Evolutionary conservation across 495 filamentous ascomycete species (phyloP), one percentile per base, ranked within the genome.

Genomic region (Neurospora sp.): DNA sequence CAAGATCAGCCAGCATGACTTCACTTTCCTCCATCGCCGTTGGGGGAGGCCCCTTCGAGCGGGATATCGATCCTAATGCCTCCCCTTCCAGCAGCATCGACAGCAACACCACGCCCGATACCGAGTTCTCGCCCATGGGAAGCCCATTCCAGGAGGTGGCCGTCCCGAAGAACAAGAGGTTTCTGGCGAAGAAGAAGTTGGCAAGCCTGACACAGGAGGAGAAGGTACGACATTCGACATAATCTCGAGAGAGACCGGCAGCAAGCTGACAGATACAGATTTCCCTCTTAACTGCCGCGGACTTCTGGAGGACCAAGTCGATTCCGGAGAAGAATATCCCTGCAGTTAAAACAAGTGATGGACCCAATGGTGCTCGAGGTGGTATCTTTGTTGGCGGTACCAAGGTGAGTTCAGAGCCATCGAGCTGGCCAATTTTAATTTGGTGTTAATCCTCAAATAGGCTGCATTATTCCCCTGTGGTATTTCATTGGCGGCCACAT

Each of bases 291-390:
- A 85, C 87, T 40, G 92, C 90, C 44, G 88, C 88, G 68, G 92
- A 94, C 78, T 93, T 93, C 80, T 94, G 92, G 92, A 89, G 92
- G 70, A 94, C 91, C 3, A 89, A 86, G 41, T 78, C 90, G 1
- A 87, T 95, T 59, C 87, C 88, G 9, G 85, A 88, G 20, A 88
- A 92, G 73, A 87, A 87, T 42, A 90, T 94, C 70, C 92, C 92
- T 14, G 85, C 89, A 3, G 82, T 94, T 59, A 92, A 92, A 74
- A 89, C 88, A 16, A 93, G 90, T 45, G 92, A 94, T 82, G 92
- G 92, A 3, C 92, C 92, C 6, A 94, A 93, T 78, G 92, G 92
- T 14, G 90, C 91, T 35, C 89, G 92, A 42, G 92, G 92, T n/a
- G 87, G 86, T 18, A 88, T 89, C 68, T 91, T 90, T 76, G 88